phyloP scores from a whole-genome alignment of 2,329 filamentous ascomycete genomes.

The Colletotrichum phormii region DNA sequence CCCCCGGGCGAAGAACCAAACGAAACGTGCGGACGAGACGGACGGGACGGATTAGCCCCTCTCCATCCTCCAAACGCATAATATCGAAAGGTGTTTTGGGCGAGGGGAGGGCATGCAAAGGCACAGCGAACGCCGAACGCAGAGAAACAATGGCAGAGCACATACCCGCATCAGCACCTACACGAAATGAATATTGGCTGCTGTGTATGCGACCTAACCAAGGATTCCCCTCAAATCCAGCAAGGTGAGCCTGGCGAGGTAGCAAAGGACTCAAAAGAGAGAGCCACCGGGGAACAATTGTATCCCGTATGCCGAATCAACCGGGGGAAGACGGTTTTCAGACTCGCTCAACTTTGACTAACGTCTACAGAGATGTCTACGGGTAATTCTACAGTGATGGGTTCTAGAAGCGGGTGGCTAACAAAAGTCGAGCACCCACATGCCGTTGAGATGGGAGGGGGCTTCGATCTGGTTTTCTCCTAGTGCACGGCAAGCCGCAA shows the following conservation, averaged over 20 bases:
- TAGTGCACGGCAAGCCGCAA: constrained; percentile 1
- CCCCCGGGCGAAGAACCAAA: background rate
- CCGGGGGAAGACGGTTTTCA: too few species aligned
- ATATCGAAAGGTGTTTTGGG: constrained; percentile 8
- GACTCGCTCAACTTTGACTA: too few species aligned
- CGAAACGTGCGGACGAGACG: constrained; percentile 7
- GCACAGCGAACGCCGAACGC: background rate
- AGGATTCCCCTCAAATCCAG: background rate
- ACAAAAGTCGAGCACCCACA: background rate
- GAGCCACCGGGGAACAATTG: too few species aligned
- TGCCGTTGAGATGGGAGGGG: background rate
- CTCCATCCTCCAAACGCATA: constrained; percentile 2
- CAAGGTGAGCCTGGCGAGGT: too few species aligned
- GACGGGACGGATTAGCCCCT: background rate
- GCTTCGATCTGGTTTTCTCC: background rate
- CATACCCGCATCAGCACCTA: constrained; percentile 1
- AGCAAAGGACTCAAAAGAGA: too few species aligned
- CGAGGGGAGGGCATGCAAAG: background rate
- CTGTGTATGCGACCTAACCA: constrained; percentile 8
- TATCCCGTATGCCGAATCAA: too few species aligned
- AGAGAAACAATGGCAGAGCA: background rate
- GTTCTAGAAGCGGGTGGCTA: background rate
- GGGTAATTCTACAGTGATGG: background rate
- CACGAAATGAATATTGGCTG: constrained; percentile 29
- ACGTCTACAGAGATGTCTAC: background rate